Percentiles rank a stretch among this genome's conserved stretches.
Conservation (phyloP, 345 rosid species). For the Microthlaspi erraticum region DNA sequence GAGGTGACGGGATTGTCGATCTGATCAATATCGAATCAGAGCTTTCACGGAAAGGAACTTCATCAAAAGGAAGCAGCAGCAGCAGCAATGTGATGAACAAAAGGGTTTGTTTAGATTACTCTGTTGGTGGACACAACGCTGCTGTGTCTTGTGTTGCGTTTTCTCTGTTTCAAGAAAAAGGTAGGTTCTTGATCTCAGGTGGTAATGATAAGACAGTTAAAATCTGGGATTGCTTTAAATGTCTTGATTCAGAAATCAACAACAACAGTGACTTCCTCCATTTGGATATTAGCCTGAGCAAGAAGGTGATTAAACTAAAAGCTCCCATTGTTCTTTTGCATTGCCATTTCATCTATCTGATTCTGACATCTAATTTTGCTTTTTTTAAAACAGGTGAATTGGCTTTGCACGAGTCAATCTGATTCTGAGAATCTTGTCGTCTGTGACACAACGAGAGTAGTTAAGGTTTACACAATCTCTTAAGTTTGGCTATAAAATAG, state of each 20-base stretch:
- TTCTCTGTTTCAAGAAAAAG: constrained; percentile 76
- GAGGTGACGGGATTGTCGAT: constrained; percentile 81
- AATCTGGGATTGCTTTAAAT: constrained; percentile 70
- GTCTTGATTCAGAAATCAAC: constrained; percentile 49
- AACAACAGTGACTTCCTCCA: constrained; percentile 51
- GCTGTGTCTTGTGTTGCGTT: constrained; percentile 86
- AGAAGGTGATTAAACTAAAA: constrained; percentile 54
- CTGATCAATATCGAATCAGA: constrained; percentile 75
- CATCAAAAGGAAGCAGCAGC: constrained; percentile 48
- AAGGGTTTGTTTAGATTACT: constrained; percentile 75
- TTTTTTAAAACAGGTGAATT: constrained; percentile 68
- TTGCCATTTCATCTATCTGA: background rate
- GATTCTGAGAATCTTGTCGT: constrained; percentile 83
- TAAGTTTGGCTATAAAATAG: constrained; percentile 24
- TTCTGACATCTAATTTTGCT: background rate
- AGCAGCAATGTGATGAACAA: constrained; percentile 39
- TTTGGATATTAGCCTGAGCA: constrained; percentile 61
- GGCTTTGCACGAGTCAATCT: constrained; percentile 84
- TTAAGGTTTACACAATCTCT: constrained; percentile 71
- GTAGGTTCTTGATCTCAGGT: constrained; percentile 76
- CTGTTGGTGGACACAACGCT: constrained; percentile 79
- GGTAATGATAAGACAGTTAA: constrained; percentile 88
- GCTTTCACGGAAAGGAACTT: constrained; percentile 65
- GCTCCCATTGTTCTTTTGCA: constrained; percentile 10
- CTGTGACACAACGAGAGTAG: constrained; percentile 89